Conservation (phyloP, 139 green algal genomes). For the Chlamydomonas urium region DNA sequence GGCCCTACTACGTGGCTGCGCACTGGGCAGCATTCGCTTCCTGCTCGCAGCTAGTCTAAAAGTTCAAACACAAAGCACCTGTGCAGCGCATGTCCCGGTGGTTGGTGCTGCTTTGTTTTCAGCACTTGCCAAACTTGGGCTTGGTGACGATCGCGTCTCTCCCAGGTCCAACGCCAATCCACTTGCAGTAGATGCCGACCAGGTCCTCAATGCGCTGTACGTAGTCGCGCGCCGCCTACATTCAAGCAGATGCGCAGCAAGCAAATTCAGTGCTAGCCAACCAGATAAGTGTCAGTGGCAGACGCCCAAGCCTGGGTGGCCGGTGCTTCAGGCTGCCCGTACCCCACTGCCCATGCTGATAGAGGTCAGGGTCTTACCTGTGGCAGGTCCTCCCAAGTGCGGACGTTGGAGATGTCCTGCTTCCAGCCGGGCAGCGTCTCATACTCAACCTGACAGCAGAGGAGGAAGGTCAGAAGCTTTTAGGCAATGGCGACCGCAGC, state of each 20-base stretch:
- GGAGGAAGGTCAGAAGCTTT: neutral
- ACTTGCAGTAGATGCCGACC: slow-evolving; percentile 78
- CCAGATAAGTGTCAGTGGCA: too few relatives aligned
- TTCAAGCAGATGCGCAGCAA: too few relatives aligned
- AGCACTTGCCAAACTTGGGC: slow-evolving; percentile 19
- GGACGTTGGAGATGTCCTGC: slow-evolving; percentile 69
- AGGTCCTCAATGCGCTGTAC: slow-evolving; percentile 79
- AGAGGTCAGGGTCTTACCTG: too few relatives aligned
- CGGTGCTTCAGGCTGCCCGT: too few relatives aligned
- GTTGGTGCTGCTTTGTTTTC: neutral
- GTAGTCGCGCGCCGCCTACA: slow-evolving; percentile 7
- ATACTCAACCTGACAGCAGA: slow-evolving; percentile 75
- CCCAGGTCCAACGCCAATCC: slow-evolving; percentile 96
- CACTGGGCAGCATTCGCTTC: too few relatives aligned
- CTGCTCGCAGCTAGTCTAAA: too few relatives aligned
- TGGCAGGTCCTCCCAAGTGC: slow-evolving; percentile 85
- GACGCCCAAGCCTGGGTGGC: too few relatives aligned
- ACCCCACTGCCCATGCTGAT: too few relatives aligned
- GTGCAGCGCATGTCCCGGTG: too few relatives aligned
- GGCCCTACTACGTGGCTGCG: too few relatives aligned
- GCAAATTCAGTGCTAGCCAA: slow-evolving; percentile 28
- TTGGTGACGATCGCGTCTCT: slow-evolving; percentile 90
- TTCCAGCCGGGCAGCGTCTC: slow-evolving; percentile 94
- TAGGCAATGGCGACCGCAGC: too few relatives aligned
- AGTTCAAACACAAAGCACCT: too few relatives aligned